Evolutionary conservation across 2,329 filamentous ascomycete species (phyloP).

Genomic region (Intubia oerlemansii): DNA sequence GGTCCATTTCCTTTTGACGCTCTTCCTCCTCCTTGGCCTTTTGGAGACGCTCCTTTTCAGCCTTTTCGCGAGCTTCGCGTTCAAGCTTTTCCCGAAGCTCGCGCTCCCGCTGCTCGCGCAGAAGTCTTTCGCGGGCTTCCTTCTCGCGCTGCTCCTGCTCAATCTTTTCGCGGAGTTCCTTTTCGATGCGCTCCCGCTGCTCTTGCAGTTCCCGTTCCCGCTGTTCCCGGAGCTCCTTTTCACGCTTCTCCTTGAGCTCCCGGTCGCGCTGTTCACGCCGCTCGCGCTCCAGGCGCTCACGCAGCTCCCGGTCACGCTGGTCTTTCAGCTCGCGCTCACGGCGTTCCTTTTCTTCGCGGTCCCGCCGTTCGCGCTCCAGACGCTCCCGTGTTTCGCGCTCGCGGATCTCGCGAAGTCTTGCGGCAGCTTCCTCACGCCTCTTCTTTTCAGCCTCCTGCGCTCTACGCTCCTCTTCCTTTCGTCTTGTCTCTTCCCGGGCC

Average conservation of each 20-base stretch:
- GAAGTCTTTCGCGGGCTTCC: slow-evolving; percentile 12
- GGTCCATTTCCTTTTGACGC: slow-evolving; percentile 3
- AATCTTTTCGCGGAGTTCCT: slow-evolving; percentile 10
- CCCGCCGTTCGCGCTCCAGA: slow-evolving; percentile 12
- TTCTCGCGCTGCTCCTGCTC: slow-evolving; percentile 13
- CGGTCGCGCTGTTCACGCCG: slow-evolving; percentile 9
- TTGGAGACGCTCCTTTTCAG: slow-evolving; percentile 12
- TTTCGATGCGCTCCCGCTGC: slow-evolving; percentile 14
- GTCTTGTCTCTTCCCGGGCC: slow-evolving; percentile 43
- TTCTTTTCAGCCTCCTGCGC: slow-evolving; percentile 38
- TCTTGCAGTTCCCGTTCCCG: slow-evolving; percentile 11
- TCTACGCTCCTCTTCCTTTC: slow-evolving; percentile 41
- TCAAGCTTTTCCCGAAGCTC: slow-evolving; percentile 17
- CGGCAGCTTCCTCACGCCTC: slow-evolving; percentile 32
- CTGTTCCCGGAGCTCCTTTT: slow-evolving; percentile 9
- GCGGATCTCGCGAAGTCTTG: slow-evolving; percentile 14
- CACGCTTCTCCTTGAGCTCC: slow-evolving; percentile 10
- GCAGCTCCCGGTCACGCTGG: slow-evolving; percentile 9
- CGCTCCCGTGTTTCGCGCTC: slow-evolving; percentile 14
- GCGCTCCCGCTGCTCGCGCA: slow-evolving; percentile 10
- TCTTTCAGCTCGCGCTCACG: slow-evolving; percentile 1
- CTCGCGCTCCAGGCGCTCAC: slow-evolving; percentile 9
- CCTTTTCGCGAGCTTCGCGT: slow-evolving; percentile 15
- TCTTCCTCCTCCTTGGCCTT: slow-evolving; percentile 13
- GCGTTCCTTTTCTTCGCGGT: slow-evolving; percentile 13